A percentile compares a stretch with the other conserved stretches of the same genome.
These are phyloP conservation scores for Tephrocybe sp. DNA, from an alignment of 768 basidiomycete genomes.

Conservation along the genomic window DNA sequence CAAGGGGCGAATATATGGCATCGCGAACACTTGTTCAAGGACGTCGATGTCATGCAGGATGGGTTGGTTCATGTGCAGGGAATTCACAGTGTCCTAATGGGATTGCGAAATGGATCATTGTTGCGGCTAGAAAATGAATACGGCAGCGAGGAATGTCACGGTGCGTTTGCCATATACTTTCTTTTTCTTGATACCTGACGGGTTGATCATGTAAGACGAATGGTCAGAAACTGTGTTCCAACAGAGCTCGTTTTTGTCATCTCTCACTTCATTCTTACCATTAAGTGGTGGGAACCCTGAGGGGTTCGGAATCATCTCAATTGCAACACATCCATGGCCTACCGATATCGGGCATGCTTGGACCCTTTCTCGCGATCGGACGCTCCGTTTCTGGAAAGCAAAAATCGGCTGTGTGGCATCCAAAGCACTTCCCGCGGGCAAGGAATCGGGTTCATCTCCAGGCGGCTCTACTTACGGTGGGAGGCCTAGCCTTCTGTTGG, in stretches of 20 bases:
- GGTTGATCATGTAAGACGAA: constrained; percentile 45
- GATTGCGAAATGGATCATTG: constrained; percentile 59
- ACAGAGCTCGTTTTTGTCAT: constrained; percentile 65
- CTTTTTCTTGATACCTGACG: constrained; percentile 1
- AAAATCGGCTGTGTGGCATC: constrained; percentile 72
- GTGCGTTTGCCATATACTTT: constrained; percentile 38
- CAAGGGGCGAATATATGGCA: constrained; percentile 56
- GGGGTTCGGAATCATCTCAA: constrained; percentile 64
- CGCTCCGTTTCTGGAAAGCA: constrained; percentile 82
- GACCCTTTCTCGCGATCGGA: constrained; percentile 86
- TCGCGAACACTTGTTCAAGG: constrained; percentile 68
- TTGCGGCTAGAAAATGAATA: constrained; percentile 70
- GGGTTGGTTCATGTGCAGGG: constrained; percentile 68
- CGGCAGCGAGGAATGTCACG: constrained; percentile 54
- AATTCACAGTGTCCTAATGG: constrained; percentile 63
- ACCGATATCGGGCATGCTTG: constrained; percentile 75
- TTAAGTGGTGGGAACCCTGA: constrained; percentile 45
- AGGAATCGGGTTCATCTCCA: constrained; percentile 30
- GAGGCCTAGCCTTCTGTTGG: constrained; percentile 50
- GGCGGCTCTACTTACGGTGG: constrained; percentile 27
- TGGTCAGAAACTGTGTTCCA: constrained; percentile 71
- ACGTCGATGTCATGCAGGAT: constrained; percentile 38
- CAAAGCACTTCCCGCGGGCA: constrained; percentile 46
- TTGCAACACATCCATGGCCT: constrained; percentile 74
- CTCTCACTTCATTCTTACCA: constrained; percentile 66